Conservation (phyloP, 1,284 basidiomycete species). For the Boletus sp. region DNA sequence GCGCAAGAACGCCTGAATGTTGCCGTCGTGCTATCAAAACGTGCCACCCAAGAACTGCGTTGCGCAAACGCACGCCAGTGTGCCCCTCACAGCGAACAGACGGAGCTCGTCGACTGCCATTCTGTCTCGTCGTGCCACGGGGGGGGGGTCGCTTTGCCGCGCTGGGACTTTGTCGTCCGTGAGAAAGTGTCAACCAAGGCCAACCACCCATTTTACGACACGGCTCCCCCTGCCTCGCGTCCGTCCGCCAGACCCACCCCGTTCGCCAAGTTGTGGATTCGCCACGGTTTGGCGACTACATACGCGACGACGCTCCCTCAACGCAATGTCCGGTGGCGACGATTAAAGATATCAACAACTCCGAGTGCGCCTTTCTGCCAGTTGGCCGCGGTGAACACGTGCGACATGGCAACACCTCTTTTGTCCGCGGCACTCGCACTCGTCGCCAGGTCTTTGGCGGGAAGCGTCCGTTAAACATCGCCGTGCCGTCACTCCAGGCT, state of each 20-base stretch:
- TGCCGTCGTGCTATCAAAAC: conserved; percentile 18
- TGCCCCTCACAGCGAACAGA: neutral
- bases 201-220: neutral
- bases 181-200: conserved; percentile 17
- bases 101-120: conserved; percentile 13
- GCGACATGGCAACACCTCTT: conserved; percentile 5
- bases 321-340: neutral
- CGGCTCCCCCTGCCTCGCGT: too few relatives aligned
- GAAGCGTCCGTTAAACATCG: neutral
- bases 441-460: neutral
- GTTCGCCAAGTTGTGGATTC: too few relatives aligned
- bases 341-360: neutral
- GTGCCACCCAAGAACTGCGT: conserved; percentile 11
- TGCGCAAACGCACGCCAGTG: conserved; percentile 2
- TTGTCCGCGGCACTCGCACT: conserved; percentile 18
- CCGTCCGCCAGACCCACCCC: too few relatives aligned
- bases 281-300: too few relatives aligned
- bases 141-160: too few relatives aligned
- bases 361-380: conserved; percentile 11
- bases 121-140: conserved; percentile 8
- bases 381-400: conserved; percentile 17
- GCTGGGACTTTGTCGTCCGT: too few relatives aligned
- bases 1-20: conserved; percentile 5
- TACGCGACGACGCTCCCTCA: neutral
- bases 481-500: neutral